Base-by-base conservation (phyloP, 345 rosid genomes). In the Citrus cavaleriei region DNA sequence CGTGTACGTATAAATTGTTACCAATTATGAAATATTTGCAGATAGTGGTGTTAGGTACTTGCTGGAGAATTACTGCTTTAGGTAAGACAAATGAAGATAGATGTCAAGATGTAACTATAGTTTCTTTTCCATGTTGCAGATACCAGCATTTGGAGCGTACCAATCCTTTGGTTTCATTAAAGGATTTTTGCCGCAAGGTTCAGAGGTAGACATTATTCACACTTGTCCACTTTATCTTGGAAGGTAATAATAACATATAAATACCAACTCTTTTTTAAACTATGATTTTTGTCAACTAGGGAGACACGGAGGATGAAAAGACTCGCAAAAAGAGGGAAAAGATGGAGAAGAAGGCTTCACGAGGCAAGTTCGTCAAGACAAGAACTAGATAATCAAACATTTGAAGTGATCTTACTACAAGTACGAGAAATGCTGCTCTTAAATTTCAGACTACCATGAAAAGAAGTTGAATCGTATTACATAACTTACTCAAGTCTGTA, bases 291-390 rank as follows among this genome's bases (percentile, higher is more conserved):
- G 67, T 87, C 54, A 68, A 71, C 59, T 70, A 95, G 97, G 97
- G 91, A 79, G 91, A 68, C 24, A 82, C 6, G 62, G 97, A 92
- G 83, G 98, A 93, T 77, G 98, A 93, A 70, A 95, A 95, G 83
- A 86, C 91, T 35, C 94, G 97, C 71, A 92, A 92, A 80, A 92
- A 93, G 86, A 89, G 97, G 77, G 97, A 93, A 84, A 95, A 91
- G 89, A 86, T 95, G 93, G 98, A 95, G 92, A 95, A 81, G 85
- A 90, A 89, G 78, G 90, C 93, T 71, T 90, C 97, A 5, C 86
- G 92, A 78, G 85, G 82, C 77, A 94, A 89, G 88, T 84, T 85
- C 69, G 84, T 89, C 46, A 92, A 82, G 90, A 87, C 91, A 74
- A 93, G 95, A 84, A 76, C 81, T 60, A 85, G 90, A 75, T 95